Evolutionary conservation across 2,329 filamentous ascomycete species (phyloP).

Genomic region (Ceratocystis albifundus): DNA sequence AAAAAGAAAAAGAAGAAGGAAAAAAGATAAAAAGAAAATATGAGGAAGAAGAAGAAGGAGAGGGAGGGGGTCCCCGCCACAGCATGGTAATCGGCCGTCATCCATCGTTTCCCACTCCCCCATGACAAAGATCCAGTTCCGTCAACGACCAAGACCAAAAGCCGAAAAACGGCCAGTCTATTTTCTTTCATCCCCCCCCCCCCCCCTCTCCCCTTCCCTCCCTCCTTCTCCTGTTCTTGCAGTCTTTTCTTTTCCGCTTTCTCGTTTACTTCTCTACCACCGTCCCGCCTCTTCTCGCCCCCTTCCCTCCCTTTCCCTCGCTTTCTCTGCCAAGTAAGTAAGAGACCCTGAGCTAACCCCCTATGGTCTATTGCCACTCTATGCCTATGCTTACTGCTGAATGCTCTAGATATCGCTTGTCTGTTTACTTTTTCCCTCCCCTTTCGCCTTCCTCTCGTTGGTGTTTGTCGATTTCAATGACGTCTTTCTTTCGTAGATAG

Average conservation of each 20-base stretch:
- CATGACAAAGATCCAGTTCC: constrained; percentile 10
- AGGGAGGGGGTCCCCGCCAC: constrained; percentile 2
- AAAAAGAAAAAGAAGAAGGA: not conserved
- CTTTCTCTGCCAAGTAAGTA: not conserved
- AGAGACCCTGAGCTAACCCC: constrained; percentile 9
- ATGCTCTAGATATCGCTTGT: not conserved
- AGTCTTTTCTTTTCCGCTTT: not conserved
- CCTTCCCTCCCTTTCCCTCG: not conserved
- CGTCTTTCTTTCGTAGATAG: not conserved
- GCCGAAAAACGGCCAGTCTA: not conserved
- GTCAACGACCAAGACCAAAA: not conserved
- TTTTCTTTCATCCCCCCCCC: not conserved
- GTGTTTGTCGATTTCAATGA: too few species aligned
- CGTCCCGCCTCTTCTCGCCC: not conserved
- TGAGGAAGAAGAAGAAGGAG: not conserved
- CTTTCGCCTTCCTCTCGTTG: too few species aligned
- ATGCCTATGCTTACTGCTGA: not conserved
- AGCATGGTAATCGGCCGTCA: constrained; percentile 6
- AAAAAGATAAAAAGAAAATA: not conserved
- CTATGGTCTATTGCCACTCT: not conserved
- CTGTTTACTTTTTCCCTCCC: too few species aligned
- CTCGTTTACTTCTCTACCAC: not conserved
- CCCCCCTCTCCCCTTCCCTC: not conserved
- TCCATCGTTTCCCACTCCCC: constrained; percentile 18
- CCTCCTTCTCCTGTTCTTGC: not conserved